Evolutionary conservation across 768 basidiomycete species (phyloP).

Genomic region (Lanmaoa rubissima): DNA sequence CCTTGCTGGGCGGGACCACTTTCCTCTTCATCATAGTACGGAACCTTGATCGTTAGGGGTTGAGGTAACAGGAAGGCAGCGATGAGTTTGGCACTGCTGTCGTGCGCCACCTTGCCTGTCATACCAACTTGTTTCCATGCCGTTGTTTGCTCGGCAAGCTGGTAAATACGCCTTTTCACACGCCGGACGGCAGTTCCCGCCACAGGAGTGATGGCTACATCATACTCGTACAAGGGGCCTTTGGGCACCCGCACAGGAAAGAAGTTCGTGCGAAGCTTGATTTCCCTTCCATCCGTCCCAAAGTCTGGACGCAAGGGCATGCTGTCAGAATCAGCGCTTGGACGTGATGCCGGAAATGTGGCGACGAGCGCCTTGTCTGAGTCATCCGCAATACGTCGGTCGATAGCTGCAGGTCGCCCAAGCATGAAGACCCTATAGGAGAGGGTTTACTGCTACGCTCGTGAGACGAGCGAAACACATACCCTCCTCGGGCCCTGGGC

Average conservation of each 20-base stretch:
- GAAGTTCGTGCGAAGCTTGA: constrained; percentile 53
- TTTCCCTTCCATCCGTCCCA: constrained; percentile 40
- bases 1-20: constrained; percentile 29
- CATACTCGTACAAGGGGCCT: constrained; percentile 48
- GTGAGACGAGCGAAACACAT: constrained; percentile 10
- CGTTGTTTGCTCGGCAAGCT: constrained; percentile 44
- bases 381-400: constrained; percentile 47
- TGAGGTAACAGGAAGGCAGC: constrained; percentile 40
- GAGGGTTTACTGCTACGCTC: not conserved
- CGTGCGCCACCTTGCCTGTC: constrained; percentile 45
- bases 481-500: constrained; percentile 41
- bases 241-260: constrained; percentile 49
- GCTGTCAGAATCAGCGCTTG: constrained; percentile 21
- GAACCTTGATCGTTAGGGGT: constrained; percentile 39
- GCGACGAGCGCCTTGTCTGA: constrained; percentile 46
- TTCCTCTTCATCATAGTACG: constrained; percentile 48
- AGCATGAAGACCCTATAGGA: constrained; percentile 40
- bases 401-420: constrained; percentile 44
- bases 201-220: constrained; percentile 40
- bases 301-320: constrained; percentile 51
- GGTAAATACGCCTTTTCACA: constrained; percentile 45
- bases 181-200: constrained; percentile 35
- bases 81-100: constrained; percentile 45
- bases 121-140: constrained; percentile 43
- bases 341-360: constrained; percentile 27